A percentile compares a stretch with the other conserved stretches of the same genome.
These are phyloP conservation scores for Chimonanthus salicifolius DNA, from an alignment of 164 flowering plant species.

Conservation along the genomic window DNA sequence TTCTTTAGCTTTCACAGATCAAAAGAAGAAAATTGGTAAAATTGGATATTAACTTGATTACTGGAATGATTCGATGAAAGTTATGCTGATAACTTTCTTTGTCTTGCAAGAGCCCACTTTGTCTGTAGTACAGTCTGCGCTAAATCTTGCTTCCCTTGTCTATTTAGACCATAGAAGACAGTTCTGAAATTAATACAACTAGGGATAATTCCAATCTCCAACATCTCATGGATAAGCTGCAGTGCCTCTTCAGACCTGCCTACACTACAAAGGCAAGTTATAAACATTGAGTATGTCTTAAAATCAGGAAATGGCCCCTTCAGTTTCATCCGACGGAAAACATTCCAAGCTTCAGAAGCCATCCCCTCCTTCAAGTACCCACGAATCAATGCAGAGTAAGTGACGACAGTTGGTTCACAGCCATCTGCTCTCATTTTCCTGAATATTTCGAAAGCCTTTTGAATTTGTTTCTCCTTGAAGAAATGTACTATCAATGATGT, in stretches of 20 bases:
- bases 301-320: conserved; percentile 86
- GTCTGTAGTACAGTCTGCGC: conserved; percentile 46
- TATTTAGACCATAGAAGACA: conserved; percentile 65
- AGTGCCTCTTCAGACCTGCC: conserved; percentile 76
- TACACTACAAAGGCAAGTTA: conserved; percentile 50
- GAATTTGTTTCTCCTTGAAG: conserved; percentile 50
- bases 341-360: conserved; percentile 57
- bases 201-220: conserved; percentile 54
- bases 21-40: not conserved
- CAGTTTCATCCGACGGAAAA: conserved; percentile 42
- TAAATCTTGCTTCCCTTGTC: conserved; percentile 75
- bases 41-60: not conserved
- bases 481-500: conserved; percentile 65
- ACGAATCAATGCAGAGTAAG: conserved; percentile 62
- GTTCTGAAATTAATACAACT: conserved; percentile 63
- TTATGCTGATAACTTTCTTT: conserved; percentile 33
- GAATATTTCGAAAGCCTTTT: conserved; percentile 46
- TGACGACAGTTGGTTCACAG: conserved; percentile 60
- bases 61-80: not conserved
- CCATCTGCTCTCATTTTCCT: conserved; percentile 53
- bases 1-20: not conserved
- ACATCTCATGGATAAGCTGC: conserved; percentile 66
- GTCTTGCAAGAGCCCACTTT: conserved; percentile 38
- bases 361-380: conserved; percentile 58
- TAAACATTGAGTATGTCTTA: conserved; percentile 69